These are phyloP conservation scores for Rhododendron vialii DNA, from an alignment of 148 eudicot species.

Conservation along the genomic window DNA sequence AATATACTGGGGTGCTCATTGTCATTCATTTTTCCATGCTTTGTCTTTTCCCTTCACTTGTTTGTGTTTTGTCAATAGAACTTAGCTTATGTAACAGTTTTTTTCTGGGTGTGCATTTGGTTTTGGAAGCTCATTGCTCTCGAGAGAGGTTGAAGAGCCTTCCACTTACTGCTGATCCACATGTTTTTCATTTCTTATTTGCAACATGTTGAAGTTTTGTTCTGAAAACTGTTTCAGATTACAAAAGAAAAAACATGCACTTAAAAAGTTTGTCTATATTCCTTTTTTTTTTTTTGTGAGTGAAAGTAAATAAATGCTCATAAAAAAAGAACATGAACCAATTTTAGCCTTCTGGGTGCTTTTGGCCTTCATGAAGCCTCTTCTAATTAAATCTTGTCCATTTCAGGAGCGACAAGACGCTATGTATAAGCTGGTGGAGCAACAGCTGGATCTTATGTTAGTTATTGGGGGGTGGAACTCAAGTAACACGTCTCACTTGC, in stretches of 20 bases:
- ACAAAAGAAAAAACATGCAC: not conserved
- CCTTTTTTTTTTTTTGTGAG: not conserved
- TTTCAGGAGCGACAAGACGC: slow-evolving; percentile 98
- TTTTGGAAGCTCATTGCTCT: not conserved
- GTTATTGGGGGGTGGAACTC: slow-evolving; percentile 99
- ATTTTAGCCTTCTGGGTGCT: not conserved
- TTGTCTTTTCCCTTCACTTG: not conserved
- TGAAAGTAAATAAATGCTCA: not conserved
- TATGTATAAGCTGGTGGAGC: slow-evolving; percentile 86
- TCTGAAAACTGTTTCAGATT: not conserved
- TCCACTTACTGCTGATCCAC: not conserved
- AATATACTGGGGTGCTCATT: not conserved
- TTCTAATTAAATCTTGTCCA: not conserved
- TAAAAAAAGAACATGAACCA: not conserved
- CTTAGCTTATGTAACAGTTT: not conserved
- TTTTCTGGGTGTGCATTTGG: not conserved
- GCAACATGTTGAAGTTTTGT: not conserved
- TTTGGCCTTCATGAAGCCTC: not conserved
- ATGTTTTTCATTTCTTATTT: not conserved
- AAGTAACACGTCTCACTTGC: slow-evolving; percentile 93
- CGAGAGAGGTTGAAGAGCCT: not conserved
- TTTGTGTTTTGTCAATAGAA: not conserved
- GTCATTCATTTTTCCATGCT: not conserved
- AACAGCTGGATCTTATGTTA: slow-evolving; percentile 75
- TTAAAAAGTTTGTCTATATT: not conserved